A percentile compares a stretch with the other conserved stretches of the same genome.
phyloP scores from a whole-genome alignment of 345 rosid genomes.

The Hibiscus tridactylites region DNA sequence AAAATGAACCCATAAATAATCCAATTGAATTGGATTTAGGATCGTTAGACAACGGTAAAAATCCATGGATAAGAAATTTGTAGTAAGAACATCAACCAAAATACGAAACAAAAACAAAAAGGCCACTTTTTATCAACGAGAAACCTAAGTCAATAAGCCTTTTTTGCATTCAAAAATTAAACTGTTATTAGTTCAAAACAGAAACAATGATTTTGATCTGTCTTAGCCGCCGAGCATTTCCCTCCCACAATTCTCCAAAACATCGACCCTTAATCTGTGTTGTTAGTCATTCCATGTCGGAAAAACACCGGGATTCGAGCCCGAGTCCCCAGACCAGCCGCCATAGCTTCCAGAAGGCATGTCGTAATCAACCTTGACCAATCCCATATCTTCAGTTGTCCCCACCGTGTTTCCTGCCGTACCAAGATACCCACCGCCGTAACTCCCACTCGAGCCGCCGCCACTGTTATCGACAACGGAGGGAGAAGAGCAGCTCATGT shows the following conservation, averaged over 20 bases:
- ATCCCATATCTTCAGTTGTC: slow-evolving; percentile 43
- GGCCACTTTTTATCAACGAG: neutral
- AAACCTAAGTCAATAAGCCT: neutral
- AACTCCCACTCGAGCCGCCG: slow-evolving; percentile 32
- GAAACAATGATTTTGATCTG: neutral
- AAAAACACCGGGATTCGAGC: slow-evolving; percentile 65
- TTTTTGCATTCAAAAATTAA: neutral
- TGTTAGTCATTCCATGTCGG: slow-evolving; percentile 83
- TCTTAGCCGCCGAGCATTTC: neutral
- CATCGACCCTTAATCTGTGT: too few species aligned
- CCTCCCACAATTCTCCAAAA: neutral
- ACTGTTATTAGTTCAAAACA: neutral
- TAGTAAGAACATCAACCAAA: neutral
- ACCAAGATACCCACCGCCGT: slow-evolving; percentile 49
- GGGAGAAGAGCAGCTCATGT: slow-evolving; percentile 30
- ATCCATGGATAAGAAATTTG: neutral
- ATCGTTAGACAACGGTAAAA: neutral
- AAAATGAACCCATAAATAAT: neutral
- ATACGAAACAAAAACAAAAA: neutral
- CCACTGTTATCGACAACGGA: slow-evolving; percentile 31
- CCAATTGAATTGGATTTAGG: neutral
- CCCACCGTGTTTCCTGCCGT: slow-evolving; percentile 33
- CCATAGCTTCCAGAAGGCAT: slow-evolving; percentile 62
- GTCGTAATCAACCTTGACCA: slow-evolving; percentile 86
- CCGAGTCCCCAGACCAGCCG: slow-evolving; percentile 68